A percentile compares a stretch with the other conserved stretches of the same genome.
Conservation (phyloP, 2,329 filamentous ascomycete genomes). For the Aspergillus felis region DNA sequence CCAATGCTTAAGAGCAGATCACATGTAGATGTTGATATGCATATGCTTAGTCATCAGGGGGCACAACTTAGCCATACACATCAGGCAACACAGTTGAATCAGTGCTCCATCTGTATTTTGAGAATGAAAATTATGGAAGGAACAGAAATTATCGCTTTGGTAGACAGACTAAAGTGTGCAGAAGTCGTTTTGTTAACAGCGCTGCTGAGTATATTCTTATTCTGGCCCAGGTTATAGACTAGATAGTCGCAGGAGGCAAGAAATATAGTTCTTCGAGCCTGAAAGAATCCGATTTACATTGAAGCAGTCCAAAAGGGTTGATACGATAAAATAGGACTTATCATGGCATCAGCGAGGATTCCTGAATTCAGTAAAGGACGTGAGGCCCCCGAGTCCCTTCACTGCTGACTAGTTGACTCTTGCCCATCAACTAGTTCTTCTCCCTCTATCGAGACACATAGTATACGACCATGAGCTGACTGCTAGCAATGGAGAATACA, state of each 20-base stretch:
- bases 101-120: background rate
- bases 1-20: background rate
- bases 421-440: background rate
- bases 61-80: background rate
- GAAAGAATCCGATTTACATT: no score
- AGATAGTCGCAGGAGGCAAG: no score
- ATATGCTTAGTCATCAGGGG: conserved; percentile 18
- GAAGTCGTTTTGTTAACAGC: background rate
- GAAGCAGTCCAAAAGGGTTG: background rate
- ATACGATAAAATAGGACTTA: background rate
- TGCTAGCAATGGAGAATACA: background rate
- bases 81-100: background rate
- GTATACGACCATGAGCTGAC: background rate
- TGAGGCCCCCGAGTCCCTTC: background rate
- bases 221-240: no score
- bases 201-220: no score
- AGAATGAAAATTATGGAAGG: background rate
- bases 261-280: no score
- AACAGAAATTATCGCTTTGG: background rate
- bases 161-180: background rate
- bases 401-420: background rate
- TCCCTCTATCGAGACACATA: background rate
- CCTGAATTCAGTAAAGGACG: background rate
- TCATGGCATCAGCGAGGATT: background rate
- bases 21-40: background rate